Base-by-base conservation (phyloP, 2,329 filamentous ascomycete species). In the Calonectria naviculata region DNA sequence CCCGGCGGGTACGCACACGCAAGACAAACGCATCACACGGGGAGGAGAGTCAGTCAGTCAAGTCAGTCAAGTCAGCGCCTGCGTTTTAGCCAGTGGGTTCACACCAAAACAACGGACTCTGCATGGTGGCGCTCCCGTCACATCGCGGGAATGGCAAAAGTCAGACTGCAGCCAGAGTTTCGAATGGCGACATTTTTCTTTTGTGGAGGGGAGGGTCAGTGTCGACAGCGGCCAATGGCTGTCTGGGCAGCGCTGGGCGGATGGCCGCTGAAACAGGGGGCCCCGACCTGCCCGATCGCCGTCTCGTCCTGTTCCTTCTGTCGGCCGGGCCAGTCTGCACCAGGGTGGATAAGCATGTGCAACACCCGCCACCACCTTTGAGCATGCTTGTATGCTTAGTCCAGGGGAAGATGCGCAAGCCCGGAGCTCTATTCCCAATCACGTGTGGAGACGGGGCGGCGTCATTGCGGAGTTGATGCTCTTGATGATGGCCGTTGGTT, bases 401-500 rank as follows among this genome's bases (percentile, higher is more conserved):
- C 63, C 56, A 65, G 68, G 56, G 63, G 56, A 17, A 21, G n/a
- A n/a, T 5, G 31, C 15, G 7, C 38, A 19, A 17, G 24, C 46
- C 46, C 46, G 17, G 26, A 49, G 26, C 41, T 56, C 62, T 36
- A 29, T 36, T 36, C 56, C 65, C n/a, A n/a, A n/a, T n/a, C n/a
- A n/a, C n/a, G n/a, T n/a, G n/a, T n/a, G n/a, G n/a, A n/a, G n/a
- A n/a, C n/a, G n/a, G n/a, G 10, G 46, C 44, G 47, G 68, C 56
- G 68, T 70, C 68, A 70, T 61, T 63, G 68, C 56, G 67, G 67
- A 70, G 67, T 46, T 54, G 46, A 17, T 65, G 19, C 41, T 44
- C 47, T 21, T 24, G 44, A 28, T 24, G 41, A 38, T n/a, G 19
- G 19, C 12, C 13, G n/a, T 62, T 49, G 56, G 52, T 58, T 58